Evolutionary conservation across 164 flowering plant genomes (phyloP).

Genomic region (Paratinospora sagittata): DNA sequence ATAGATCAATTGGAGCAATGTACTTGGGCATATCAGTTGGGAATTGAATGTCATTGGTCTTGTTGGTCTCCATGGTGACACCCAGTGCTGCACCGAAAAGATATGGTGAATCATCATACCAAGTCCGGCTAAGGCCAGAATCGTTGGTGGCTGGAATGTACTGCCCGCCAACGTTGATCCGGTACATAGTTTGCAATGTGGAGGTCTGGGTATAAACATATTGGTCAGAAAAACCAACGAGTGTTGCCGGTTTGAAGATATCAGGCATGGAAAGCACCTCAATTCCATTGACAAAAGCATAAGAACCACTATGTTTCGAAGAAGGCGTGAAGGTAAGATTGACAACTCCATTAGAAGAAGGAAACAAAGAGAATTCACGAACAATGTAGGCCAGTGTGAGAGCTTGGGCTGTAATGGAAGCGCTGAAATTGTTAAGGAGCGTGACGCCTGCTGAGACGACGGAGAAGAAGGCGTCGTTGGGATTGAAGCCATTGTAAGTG

Average conservation of each 20-base stretch:
- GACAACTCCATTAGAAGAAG: slow-evolving; percentile 15
- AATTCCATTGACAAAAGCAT: slow-evolving; percentile 59
- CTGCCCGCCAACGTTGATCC: slow-evolving; percentile 17
- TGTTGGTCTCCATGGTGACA: slow-evolving; percentile 22
- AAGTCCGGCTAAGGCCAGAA: slow-evolving; percentile 34
- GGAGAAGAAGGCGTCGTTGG: slow-evolving; percentile 40
- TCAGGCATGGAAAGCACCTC: slow-evolving; percentile 36
- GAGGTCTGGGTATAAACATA: slow-evolving; percentile 21
- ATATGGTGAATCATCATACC: slow-evolving; percentile 63
- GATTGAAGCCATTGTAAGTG: slow-evolving; percentile 29
- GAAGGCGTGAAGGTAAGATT: slow-evolving; percentile 48
- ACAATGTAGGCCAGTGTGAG: slow-evolving; percentile 63
- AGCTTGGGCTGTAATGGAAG: slow-evolving; percentile 60
- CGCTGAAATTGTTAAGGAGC: slow-evolving; percentile 66
- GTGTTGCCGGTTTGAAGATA: slow-evolving; percentile 29
- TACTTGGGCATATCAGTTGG: slow-evolving; percentile 8
- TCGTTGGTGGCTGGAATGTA: slow-evolving; percentile 41
- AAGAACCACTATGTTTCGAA: slow-evolving; percentile 24
- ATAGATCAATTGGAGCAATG: slow-evolving; percentile 53
- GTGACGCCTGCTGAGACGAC: slow-evolving; percentile 40
- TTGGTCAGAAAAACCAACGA: slow-evolving; percentile 43
- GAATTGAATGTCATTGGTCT: slow-evolving; percentile 26
- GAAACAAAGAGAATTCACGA: slow-evolving; percentile 39
- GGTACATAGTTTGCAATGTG: slow-evolving; percentile 25
- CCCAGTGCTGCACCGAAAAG: slow-evolving; percentile 46